These are phyloP conservation scores for Hyaloscypha bicolor DNA, from an alignment of 495 filamentous ascomycete genomes.

Conservation along the genomic window DNA sequence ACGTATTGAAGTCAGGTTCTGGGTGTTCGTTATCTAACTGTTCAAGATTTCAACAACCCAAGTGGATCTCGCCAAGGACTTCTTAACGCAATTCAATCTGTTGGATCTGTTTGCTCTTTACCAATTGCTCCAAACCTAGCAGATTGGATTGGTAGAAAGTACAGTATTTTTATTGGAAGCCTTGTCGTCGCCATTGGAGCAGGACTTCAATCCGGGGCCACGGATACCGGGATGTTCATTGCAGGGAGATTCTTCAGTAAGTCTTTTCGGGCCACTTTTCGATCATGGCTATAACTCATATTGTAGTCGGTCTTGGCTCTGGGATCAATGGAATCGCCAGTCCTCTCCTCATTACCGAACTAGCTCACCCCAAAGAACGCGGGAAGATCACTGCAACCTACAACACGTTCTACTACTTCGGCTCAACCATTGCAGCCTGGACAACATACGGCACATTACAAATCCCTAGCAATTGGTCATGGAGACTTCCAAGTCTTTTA, in stretches of 20 bases:
- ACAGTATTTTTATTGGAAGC: conserved; percentile 21
- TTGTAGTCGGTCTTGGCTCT: conserved; percentile 34
- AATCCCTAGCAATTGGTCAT: conserved; percentile 38
- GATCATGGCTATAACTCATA: conserved; percentile 28
- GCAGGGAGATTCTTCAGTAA: conserved; percentile 22
- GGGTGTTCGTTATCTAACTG: neutral
- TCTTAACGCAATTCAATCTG: conserved; percentile 19
- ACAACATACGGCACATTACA: conserved; percentile 26
- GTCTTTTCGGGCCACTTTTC: conserved; percentile 33
- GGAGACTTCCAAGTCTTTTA: conserved; percentile 44
- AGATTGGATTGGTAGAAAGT: conserved; percentile 21
- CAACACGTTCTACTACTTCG: conserved; percentile 27
- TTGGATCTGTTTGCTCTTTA: conserved; percentile 13
- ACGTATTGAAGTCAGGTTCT: neutral
- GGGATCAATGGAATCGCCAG: conserved; percentile 31
- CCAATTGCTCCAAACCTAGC: conserved; percentile 16
- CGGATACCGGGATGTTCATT: conserved; percentile 22
- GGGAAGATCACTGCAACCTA: conserved; percentile 17
- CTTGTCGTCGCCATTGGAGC: conserved; percentile 19
- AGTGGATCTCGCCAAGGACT: conserved; percentile 5
- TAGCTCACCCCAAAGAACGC: conserved; percentile 39
- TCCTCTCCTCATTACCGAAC: conserved; percentile 38
- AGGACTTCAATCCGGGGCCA: conserved; percentile 19
- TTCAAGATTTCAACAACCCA: conserved; percentile 12
- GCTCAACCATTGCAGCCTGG: conserved; percentile 36